Base-by-base conservation (phyloP, 495 filamentous ascomycete genomes). In the Aspergillus diversus region DNA sequence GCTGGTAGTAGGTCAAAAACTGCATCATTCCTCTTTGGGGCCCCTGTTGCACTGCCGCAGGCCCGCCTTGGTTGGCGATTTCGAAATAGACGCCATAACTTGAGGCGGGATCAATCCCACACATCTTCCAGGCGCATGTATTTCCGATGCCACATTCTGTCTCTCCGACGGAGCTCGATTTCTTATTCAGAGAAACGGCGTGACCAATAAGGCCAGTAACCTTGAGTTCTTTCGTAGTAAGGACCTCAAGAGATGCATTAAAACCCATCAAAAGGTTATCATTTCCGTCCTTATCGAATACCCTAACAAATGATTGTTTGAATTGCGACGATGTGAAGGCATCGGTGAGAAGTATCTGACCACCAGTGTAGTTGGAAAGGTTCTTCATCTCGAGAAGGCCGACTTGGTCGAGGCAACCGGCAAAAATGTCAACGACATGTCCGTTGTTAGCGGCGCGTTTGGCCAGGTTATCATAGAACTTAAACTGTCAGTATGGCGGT, bases 121-220 rank as follows among this genome's bases (percentile, higher is more conserved):
- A 98, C 93, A 99, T 97, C 79, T 98, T 99, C 96, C 96, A 99
- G 2, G 93, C 94, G 77, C 96, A 98, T 7, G 96, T 99, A 71
- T 98, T 98, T 70, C 96, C 96, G 68, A 98, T 97, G 67, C 96
- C 96, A 74, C 93, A 96, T 73, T 99, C 96, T 0, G 95, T 98
- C 79, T 99, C 96, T 49, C 96, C 96, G 33, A 99, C 96, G 6
- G 92, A 96, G 9, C 90, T 88, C 3, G 95, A 97, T 72, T 99
- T 99, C 81, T 98, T 99, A 81, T 97, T 97, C 72, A 97, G 79
- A 4, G 93, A 97, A 35, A 98, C 87, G 3, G 95, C 96, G 73
- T 98, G 96, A 21, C 96, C 96, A 71, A 99, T 99, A 51, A 99
- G 84, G 52, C 96, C 96, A 35, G 96, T 99, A 56, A 99, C 95